Percentiles rank a stretch among this genome's conserved stretches.
Evolutionary conservation across 352 stramenopile species (phyloP).

Genomic region (Phytophthora crassamura): DNA sequence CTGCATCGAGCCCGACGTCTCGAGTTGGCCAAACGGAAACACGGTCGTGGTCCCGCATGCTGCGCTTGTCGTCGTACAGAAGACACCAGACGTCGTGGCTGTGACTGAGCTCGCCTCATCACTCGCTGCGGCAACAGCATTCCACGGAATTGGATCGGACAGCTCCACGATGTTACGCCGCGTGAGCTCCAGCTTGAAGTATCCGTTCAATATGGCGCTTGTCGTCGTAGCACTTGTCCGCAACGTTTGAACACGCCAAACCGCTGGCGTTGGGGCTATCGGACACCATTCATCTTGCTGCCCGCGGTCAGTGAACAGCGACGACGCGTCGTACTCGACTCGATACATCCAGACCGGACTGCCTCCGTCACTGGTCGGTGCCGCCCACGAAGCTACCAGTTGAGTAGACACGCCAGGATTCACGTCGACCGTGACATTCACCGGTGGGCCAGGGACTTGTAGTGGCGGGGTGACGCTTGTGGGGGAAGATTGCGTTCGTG

Average conservation of each 20-base stretch:
- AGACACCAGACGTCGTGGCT: slow-evolving; percentile 52
- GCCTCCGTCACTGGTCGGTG: slow-evolving; percentile 63
- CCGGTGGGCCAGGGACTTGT: slow-evolving; percentile 79
- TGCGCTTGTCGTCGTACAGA: slow-evolving; percentile 49
- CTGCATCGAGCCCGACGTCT: slow-evolving; percentile 74
- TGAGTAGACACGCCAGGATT: slow-evolving; percentile 81
- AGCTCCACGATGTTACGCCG: slow-evolving; percentile 48
- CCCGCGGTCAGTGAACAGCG: slow-evolving; percentile 68
- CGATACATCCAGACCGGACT: slow-evolving; percentile 74
- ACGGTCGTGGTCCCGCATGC: slow-evolving; percentile 45
- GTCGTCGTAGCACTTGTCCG: slow-evolving; percentile 30
- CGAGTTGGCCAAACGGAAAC: slow-evolving; percentile 37
- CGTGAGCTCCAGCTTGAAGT: slow-evolving; percentile 64
- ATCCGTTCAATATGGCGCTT: slow-evolving; percentile 54
- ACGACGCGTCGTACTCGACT: slow-evolving; percentile 77
- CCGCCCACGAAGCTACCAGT: slow-evolving; percentile 58
- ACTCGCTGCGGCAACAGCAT: slow-evolving; percentile 86
- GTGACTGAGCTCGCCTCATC: slow-evolving; percentile 77
- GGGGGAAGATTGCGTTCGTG: slow-evolving; percentile 49
- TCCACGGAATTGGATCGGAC: slow-evolving; percentile 92
- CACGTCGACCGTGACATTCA: slow-evolving; percentile 73
- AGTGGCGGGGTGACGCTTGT: slow-evolving; percentile 62
- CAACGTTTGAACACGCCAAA: slow-evolving; percentile 62
- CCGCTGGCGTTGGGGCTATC: slow-evolving; percentile 49
- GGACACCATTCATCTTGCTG: slow-evolving; percentile 77